phyloP scores from a whole-genome alignment of 1,139 yeast species.

The Yueomyces sp. region DNA sequence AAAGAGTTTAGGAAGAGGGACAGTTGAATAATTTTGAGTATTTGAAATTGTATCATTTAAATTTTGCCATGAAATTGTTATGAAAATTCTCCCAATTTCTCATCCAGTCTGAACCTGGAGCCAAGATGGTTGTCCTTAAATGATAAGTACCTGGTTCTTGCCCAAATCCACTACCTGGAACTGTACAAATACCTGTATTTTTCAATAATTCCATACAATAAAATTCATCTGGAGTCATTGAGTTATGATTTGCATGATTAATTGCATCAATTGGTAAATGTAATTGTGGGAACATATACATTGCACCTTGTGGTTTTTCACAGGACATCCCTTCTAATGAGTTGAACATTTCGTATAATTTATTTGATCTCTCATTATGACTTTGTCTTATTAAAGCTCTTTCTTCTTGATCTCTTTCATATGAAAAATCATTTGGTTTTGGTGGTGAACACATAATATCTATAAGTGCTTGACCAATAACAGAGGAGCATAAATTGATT shows the following conservation, averaged over 20 bases:
- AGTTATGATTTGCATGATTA: slow-evolving; percentile 43
- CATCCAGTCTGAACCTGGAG: slow-evolving; percentile 90
- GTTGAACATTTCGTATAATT: slow-evolving; percentile 56
- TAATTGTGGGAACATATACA: slow-evolving; percentile 85
- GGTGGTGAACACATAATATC: slow-evolving; percentile 95
- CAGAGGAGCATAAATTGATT: slow-evolving; percentile 85
- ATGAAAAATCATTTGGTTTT: slow-evolving; percentile 57
- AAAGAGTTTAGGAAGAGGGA: too few relatives aligned
- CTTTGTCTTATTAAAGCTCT: slow-evolving; percentile 46
- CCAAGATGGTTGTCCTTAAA: slow-evolving; percentile 87
- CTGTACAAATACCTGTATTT: slow-evolving; percentile 86
- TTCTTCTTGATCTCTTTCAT: slow-evolving; percentile 53
- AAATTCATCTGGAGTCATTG: slow-evolving; percentile 63
- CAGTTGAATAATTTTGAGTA: not conserved
- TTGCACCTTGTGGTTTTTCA: slow-evolving; percentile 89
- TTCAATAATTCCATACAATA: slow-evolving; percentile 77
- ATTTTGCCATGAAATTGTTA: slow-evolving; percentile 49
- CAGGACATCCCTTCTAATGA: slow-evolving; percentile 72
- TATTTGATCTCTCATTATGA: slow-evolving; percentile 48
- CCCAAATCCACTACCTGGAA: slow-evolving; percentile 96
- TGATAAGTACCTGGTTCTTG: slow-evolving; percentile 82
- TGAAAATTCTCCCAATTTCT: slow-evolving; percentile 68
- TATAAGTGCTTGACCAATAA: slow-evolving; percentile 83
- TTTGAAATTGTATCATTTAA: slow-evolving; percentile 10
- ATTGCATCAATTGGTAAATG: slow-evolving; percentile 50